Conservation (phyloP, 2,329 filamentous ascomycete genomes). For the Tothia fuscella region DNA sequence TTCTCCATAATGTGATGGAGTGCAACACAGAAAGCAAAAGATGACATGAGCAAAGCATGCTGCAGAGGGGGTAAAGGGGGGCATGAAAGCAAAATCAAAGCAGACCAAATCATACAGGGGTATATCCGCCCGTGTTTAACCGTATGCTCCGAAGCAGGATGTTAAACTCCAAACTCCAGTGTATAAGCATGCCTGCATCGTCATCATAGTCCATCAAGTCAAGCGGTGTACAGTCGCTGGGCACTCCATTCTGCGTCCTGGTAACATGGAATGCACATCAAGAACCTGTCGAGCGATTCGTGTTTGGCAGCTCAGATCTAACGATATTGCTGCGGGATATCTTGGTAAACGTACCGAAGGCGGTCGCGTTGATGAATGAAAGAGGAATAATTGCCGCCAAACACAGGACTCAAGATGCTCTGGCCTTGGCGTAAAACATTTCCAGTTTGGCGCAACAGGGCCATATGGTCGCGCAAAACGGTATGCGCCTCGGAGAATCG, state of each 20-base stretch:
- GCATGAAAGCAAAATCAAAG: too few relatives aligned
- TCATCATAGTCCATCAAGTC: neutral
- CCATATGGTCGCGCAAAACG: slow-evolving; percentile 30
- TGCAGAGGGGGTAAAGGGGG: too few relatives aligned
- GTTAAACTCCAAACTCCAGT: too few relatives aligned
- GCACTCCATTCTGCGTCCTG: neutral
- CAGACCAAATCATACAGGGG: too few relatives aligned
- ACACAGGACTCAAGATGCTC: slow-evolving; percentile 59
- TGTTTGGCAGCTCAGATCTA: neutral
- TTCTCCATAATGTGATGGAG: too few relatives aligned
- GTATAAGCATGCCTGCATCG: too few relatives aligned
- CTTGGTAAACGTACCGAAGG: slow-evolving; percentile 28
- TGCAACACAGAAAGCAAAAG: too few relatives aligned
- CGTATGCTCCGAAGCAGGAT: too few relatives aligned
- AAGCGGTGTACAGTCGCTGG: neutral
- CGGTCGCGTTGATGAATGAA: slow-evolving; percentile 59
- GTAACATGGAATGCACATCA: neutral
- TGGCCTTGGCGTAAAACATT: slow-evolving; percentile 15
- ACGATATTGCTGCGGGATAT: neutral
- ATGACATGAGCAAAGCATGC: too few relatives aligned
- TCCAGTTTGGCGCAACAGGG: slow-evolving; percentile 6
- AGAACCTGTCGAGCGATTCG: neutral
- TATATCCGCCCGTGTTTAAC: too few relatives aligned
- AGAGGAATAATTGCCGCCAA: slow-evolving; percentile 67
- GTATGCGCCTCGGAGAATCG: slow-evolving; percentile 56